Percentiles rank a stretch among this genome's conserved stretches.
phyloP scores from a whole-genome alignment of 2,329 filamentous ascomycete species.

The Cladosporium sp. region DNA sequence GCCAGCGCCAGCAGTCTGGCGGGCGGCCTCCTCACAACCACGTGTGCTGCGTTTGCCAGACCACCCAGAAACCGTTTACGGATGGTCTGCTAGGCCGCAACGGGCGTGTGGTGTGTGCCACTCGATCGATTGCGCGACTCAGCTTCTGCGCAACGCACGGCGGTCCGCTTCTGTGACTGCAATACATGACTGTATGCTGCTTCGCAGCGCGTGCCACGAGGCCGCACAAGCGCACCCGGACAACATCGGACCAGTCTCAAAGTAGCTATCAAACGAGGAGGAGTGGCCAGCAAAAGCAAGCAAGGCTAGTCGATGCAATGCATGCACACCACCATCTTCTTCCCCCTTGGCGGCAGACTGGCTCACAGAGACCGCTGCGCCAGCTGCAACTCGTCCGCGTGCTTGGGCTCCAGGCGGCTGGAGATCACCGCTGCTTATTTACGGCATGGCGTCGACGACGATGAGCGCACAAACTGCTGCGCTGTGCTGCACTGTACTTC shows the following conservation, averaged over 20 bases:
- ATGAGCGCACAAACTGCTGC: background rate
- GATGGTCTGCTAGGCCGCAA: background rate
- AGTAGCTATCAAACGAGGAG: background rate
- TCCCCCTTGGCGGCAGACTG: background rate
- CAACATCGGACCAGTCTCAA: conserved; percentile 11
- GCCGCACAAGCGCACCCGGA: conserved; percentile 12
- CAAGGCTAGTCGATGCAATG: conserved; percentile 1
- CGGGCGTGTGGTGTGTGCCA: background rate
- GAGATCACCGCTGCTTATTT: conserved; percentile 8
- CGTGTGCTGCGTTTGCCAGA: conserved; percentile 1
- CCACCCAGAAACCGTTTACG: background rate
- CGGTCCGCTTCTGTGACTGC: background rate
- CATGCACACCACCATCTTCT: background rate
- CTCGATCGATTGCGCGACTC: background rate
- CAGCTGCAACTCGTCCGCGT: conserved; percentile 6
- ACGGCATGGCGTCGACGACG: conserved; percentile 4
- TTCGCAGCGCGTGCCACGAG: conserved; percentile 9
- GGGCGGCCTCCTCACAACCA: conserved; percentile 8
- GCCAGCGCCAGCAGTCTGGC: conserved; percentile 1
- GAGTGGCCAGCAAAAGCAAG: conserved; percentile 6
- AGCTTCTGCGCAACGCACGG: background rate
- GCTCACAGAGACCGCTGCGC: background rate
- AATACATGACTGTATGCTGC: background rate
- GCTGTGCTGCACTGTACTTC: too few relatives aligned
- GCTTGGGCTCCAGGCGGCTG: conserved; percentile 2